Base-by-base conservation (phyloP, 2,329 filamentous ascomycete species). In the Fusarium poae region DNA sequence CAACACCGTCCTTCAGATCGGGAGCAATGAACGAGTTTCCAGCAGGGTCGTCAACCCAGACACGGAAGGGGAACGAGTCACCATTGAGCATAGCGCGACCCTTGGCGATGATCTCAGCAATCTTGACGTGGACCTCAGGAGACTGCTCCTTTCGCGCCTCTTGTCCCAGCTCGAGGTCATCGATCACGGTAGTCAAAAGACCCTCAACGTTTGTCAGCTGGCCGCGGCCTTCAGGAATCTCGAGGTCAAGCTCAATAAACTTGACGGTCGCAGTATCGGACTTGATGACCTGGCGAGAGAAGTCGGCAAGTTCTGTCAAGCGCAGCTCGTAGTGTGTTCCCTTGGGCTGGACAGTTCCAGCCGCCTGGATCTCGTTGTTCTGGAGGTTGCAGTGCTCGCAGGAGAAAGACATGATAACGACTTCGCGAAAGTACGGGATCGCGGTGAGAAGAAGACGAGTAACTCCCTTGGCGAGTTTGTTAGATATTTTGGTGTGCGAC, bases 1-100 rank as follows among this genome's bases (percentile, higher is more conserved):
- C 92, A n/a, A 91, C 87, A 46, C 88, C 87, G 71, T 93, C 91
- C 67, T 89, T 90, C 65, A 92, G 88, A 69, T 94, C 91, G 16
- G 96, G 96, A 48, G 97, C 91, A 74, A 99, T 97, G 86, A 94
- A 98, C 3, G 94, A 97, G 84, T 99, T 99, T 56, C 96, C 96
- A 1, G 94, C 92, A 4, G 93, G 92, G 77, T 99, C 96, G 77
- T 99, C 94, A 48, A 97, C 84, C 40, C 89, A 91, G 49, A 99
- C 81, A 51, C 93, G 91, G 85, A 99, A 97, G 25, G 96, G 96
- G 77, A 97, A 94, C 9, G 86, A 85, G 29, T 90, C 85, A 50
- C 94, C 92, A 4, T 87, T 86, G 12, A 97, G 81, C 89, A 98
- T 97, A 57, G 90, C 87, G 62, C 88, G 86, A 16, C 94, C 86